Conservation (phyloP, 1,139 yeast species). For the Blastobotrys serpentis region DNA sequence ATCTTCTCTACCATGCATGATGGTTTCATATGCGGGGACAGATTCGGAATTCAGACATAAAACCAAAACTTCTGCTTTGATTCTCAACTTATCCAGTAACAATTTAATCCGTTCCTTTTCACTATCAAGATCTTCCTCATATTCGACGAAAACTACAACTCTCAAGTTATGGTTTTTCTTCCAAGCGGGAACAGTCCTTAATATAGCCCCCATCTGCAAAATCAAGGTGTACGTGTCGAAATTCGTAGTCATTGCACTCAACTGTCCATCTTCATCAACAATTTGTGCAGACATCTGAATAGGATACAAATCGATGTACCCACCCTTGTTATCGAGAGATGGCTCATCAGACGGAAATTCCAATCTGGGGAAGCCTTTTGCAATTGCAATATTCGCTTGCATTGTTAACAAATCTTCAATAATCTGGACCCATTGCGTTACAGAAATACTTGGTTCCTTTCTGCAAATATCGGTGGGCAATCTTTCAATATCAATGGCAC, state of each 20-base stretch:
- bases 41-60: conserved; percentile 62
- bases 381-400: conserved; percentile 91
- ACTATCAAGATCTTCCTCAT: conserved; percentile 62
- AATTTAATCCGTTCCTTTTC: conserved; percentile 62
- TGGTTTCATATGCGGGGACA: conserved; percentile 66
- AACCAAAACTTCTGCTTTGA: conserved; percentile 74
- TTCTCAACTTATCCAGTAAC: conserved; percentile 71
- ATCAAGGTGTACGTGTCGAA: conserved; percentile 94
- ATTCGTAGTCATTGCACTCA: conserved; percentile 75
- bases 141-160: conserved; percentile 87
- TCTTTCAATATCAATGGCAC: conserved; percentile 30
- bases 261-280: conserved; percentile 58
- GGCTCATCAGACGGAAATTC: conserved; percentile 48
- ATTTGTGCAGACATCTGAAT: conserved; percentile 91
- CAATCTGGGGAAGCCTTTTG: conserved; percentile 73
- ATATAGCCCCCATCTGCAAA: conserved; percentile 86
- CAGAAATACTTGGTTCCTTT: conserved; percentile 64
- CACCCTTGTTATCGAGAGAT: conserved; percentile 39
- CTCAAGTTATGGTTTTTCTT: conserved; percentile 68
- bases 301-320: conserved; percentile 84
- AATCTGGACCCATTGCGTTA: conserved; percentile 87
- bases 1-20: conserved; percentile 62
- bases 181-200: conserved; percentile 94
- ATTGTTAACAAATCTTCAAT: conserved; percentile 89
- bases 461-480: conserved; percentile 83